Base-by-base conservation (phyloP, 2,329 filamentous ascomycete genomes). In the Pseudonectria buxi region DNA sequence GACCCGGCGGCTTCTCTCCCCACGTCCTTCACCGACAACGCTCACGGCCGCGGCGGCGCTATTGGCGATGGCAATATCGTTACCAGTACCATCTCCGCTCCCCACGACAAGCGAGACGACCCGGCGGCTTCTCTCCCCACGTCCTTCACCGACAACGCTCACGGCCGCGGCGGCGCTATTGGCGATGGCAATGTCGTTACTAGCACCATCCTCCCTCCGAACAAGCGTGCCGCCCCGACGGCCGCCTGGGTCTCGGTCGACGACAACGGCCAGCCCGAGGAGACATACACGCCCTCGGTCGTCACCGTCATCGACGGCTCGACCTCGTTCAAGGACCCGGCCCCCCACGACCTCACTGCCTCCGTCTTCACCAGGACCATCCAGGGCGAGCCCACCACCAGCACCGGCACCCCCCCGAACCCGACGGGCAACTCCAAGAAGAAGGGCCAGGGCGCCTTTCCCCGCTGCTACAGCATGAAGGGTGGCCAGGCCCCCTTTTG, bases 241-340 rank as follows among this genome's bases (percentile, higher is more conserved):
- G 64, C 63, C 14, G 61, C 66, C 24, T 78, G 74, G 74, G 68
- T 76, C 30, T 64, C 61, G 4, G 67, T 77, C 41, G 60, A 68
- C 50, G 61, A 65, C 33, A 60, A 68, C 28, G 68, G 68, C 46
- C 56, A 56, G 24, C 64, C 71, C 14, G 47, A 41, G 12, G 61
- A 53, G 30, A 76, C 72, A 9, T 56, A 69, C 39, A 76, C 72
- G 10, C 72, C 73, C 10, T 57, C 64, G 10, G 18, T 22, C 18
- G 46, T 62, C 22, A 71, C 62, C 29, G 71, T 69, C 15, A 50
- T 70, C 41, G 47, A 56, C 43, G 72, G 70, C 32, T 64, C 60
- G n/a, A 59, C 69, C 4, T 55, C 53, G 14, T 39, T 58, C 11
- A 40, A 56, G 13, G 54, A 65, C 32, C 59, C 55, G 15, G 64